A percentile compares a stretch with the other conserved stretches of the same genome.
Evolutionary conservation across 2,329 filamentous ascomycete species (phyloP).

Genomic region (Leptographium lundbergii): DNA sequence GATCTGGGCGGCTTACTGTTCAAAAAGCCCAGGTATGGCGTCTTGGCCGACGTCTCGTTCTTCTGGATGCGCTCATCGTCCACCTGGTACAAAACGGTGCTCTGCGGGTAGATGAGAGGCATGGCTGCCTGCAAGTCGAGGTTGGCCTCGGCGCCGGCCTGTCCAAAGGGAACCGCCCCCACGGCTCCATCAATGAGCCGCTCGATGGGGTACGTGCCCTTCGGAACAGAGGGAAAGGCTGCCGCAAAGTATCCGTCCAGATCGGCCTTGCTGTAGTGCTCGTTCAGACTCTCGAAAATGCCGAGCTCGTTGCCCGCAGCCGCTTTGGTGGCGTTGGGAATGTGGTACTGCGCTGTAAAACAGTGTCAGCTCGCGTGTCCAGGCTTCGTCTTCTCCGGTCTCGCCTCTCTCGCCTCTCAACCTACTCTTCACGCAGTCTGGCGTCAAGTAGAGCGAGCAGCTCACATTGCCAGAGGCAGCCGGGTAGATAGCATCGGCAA

Average conservation of each 20-base stretch:
- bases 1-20: conserved; percentile 9
- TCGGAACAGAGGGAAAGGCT: conserved; percentile 13
- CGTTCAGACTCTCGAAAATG: conserved; percentile 15
- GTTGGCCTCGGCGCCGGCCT: conserved; percentile 22
- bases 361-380: neutral
- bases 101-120: conserved; percentile 38
- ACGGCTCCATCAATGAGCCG: conserved; percentile 16
- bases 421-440: conserved; percentile 10
- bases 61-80: conserved; percentile 19
- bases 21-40: conserved; percentile 13
- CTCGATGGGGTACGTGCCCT: conserved; percentile 17
- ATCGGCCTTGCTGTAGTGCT: conserved; percentile 17
- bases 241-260: conserved; percentile 14
- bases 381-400: too few species aligned
- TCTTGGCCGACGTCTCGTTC: conserved; percentile 11
- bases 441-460: conserved; percentile 9
- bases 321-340: conserved; percentile 12
- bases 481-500: neutral
- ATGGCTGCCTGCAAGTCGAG: conserved; percentile 36
- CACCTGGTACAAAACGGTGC: conserved; percentile 19
- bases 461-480: conserved; percentile 7
- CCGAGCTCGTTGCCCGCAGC: conserved; percentile 15
- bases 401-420: neutral
- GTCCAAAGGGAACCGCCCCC: conserved; percentile 5
- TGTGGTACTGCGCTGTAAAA: conserved; percentile 12